Conservation (phyloP, 2,329 filamentous ascomycete species). For the Diplodia scrobiculata region DNA sequence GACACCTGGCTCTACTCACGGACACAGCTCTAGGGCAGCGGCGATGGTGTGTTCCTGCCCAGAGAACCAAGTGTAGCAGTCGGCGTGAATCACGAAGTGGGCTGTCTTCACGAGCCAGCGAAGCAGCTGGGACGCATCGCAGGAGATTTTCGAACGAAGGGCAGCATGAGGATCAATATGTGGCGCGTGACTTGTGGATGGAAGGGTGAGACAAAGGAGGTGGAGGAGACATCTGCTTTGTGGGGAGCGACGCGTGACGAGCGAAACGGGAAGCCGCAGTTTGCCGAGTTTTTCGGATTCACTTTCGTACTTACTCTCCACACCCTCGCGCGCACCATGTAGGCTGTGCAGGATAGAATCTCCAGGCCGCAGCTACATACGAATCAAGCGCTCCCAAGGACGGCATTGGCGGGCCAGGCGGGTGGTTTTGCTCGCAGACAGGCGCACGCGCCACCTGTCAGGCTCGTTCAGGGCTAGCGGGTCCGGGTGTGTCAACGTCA, state of each 20-base stretch:
- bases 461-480: conserved; percentile 12
- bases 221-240: not conserved
- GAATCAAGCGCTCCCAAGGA: not conserved
- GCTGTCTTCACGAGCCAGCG: not conserved
- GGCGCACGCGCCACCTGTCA: conserved; percentile 8
- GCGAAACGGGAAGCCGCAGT: conserved; percentile 1
- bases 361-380: not conserved
- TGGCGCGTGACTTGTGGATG: not conserved
- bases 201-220: conserved; percentile 4
- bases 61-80: not conserved
- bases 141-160: not conserved
- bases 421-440: not conserved
- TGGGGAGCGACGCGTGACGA: not conserved
- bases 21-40: not conserved
- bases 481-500: conserved; percentile 11
- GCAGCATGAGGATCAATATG: not conserved
- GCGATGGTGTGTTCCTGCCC: not conserved
- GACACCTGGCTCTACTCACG: not conserved
- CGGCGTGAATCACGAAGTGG: not conserved
- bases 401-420: not conserved
- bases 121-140: too few relatives aligned
- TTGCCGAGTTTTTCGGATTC: not conserved
- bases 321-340: too few relatives aligned
- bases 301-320: not conserved
- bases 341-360: not conserved